Evolutionary conservation across 202 grass and related monocot species (phyloP), one percentile per base, ranked within the genome.

Genomic region (Elaeis oleifera): DNA sequence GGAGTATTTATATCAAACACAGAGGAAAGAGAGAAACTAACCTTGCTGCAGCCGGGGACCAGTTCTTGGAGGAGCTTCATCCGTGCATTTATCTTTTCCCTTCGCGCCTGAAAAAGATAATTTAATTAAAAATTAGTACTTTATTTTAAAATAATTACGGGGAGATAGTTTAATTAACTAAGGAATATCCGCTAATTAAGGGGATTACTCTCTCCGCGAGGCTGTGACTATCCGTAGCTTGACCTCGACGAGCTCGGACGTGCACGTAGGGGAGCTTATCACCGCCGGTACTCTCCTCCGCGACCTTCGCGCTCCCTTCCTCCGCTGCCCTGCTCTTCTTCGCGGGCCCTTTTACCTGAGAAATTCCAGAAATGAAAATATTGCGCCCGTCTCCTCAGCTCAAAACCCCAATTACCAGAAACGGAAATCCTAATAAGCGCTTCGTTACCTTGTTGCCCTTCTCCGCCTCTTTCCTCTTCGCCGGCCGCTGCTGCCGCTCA

Each of bases 51-150:
- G 49, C 95, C 95, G 72, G 95, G 95, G 61, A 99, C 95, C 76
- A 99, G 88, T 50, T 99, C 89, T 73, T 99, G 95, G 78, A 99
- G 89, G 74, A 94, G 82, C 71, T 89, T 94, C 95, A 99, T 99
- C 70, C 89, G 78, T 58, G 92, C 95, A 53, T 89, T 99, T 74
- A 99, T 99, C 75, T 95, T 99, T 83, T 95, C 90, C 70, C 95
- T 99, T 66, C 95, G 86, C 67, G 90, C 72, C 95, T 99, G 70
- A 50, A 55, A 75, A 58, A 19, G 50, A 71, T 21, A 25, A 65
- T 15, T n/a, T 23, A 6, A 49, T 36, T 39, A 44, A 51, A 22
- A n/a, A 36, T 58, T 49, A 29, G 61, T 17, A 69, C 59, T 23
- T 54, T 18, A 53, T 71, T 66, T 54, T 64, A 76, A 70, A 56